Percentiles rank a stretch among this genome's conserved stretches.
These are phyloP conservation scores for Eucalyptus erythrocorys DNA, from an alignment of 345 rosid species.

Conservation along the genomic window DNA sequence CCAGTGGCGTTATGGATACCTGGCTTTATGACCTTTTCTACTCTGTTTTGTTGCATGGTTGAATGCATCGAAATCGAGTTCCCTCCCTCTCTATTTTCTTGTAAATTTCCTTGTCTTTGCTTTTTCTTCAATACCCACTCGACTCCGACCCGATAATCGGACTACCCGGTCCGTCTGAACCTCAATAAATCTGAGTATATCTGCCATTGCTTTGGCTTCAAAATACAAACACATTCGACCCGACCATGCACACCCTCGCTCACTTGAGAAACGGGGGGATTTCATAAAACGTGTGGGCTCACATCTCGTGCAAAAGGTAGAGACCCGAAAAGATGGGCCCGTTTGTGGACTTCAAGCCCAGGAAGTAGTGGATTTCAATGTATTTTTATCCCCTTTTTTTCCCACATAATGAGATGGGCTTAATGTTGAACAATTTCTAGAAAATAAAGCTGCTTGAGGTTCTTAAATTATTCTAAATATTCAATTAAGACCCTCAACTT, in stretches of 20 bases:
- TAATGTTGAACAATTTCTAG: background rate
- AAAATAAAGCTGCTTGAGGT: background rate
- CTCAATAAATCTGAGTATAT: background rate
- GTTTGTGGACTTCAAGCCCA: background rate
- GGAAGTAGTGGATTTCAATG: background rate
- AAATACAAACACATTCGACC: background rate
- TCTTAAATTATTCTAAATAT: background rate
- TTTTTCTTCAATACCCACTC: background rate
- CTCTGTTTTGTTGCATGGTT: background rate
- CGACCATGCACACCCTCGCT: background rate
- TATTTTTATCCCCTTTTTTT: fast-evolving
- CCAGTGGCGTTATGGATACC: background rate
- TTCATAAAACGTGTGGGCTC: background rate
- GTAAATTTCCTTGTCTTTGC: background rate
- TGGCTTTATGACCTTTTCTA: background rate
- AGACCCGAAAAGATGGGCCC: background rate
- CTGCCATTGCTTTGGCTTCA: background rate
- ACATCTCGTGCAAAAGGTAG: background rate
- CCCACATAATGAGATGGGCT: background rate
- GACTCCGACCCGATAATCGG: background rate
- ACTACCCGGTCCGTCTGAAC: background rate
- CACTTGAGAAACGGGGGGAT: background rate
- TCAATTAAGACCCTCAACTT: background rate
- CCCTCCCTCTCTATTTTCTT: background rate
- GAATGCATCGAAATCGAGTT: background rate